Base-by-base conservation (phyloP, 352 stramenopile species). In the Thalassiosira pacifica region DNA sequence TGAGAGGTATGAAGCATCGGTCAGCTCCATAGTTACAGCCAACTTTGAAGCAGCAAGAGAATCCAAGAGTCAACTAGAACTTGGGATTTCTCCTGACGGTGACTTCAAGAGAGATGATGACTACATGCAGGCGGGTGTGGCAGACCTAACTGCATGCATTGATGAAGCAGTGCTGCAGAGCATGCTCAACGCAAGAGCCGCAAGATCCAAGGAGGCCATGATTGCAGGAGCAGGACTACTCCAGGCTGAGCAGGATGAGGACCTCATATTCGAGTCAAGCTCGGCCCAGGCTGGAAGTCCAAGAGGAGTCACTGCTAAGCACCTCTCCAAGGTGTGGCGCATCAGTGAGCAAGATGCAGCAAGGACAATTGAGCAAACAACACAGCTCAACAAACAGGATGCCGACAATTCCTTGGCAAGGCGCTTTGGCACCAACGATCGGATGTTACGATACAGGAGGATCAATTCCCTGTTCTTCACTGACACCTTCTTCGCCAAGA, bases 291-390 rank as follows among this genome's bases (percentile, higher is more conserved):
- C 73, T 45, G 52, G 5, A 27, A 42, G 9, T 26, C 11, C 64
- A 19, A 40, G 10, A n/a, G 69, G 74, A 26, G 76, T 88, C 16
- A 72, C 19, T 74, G 75, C 82, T 18, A 37, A 78, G 37, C 27
- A 71, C 42, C 66, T 89, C 8, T 34, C 64, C 1, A 86, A 89
- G 27, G 29, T 86, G 29, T 89, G 60, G 60, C 19, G 57, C 18
- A 82, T 85, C 40, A 59, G 67, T 26, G 13, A 74, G 9, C 45
- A 86, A 1, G 73, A 48, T 26, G 82, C 77, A 18, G 11, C 32
- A 16, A 24, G 42, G n/a, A 89, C 83, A 11, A 16, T 89, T 29
- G 53, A 76, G 8, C 34, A 52, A 2, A 89, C 78, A 27, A 82
- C 53, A 0, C 77, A 89, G 76, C 40, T 73, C 3, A 71, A 73